These are phyloP conservation scores for Talaromyces sp. DNA, from an alignment of 2,329 filamentous ascomycete species.

Conservation along the genomic window DNA sequence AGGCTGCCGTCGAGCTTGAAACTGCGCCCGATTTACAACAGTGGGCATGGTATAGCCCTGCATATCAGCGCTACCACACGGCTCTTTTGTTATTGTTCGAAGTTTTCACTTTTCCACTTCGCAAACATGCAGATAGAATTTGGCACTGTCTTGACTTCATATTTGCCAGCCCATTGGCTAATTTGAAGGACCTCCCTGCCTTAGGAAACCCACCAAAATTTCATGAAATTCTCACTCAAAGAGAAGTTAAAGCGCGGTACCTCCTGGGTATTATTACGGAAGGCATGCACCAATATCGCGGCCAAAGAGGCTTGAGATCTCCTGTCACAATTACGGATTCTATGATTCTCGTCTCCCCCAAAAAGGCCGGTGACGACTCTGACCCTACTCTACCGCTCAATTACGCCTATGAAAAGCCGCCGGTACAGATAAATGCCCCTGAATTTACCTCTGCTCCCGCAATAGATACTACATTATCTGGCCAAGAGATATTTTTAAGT, in stretches of 20 bases:
- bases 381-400: constrained; percentile 1
- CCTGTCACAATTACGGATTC: background rate
- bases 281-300: background rate
- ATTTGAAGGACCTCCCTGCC: background rate
- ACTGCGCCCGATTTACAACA: constrained; percentile 45
- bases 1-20: constrained; percentile 51
- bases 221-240: background rate
- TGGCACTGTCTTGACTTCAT: constrained; percentile 68
- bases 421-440: background rate
- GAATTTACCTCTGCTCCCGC: background rate
- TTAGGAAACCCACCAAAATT: background rate
- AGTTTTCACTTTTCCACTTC: constrained; percentile 53
- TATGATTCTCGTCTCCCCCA: background rate
- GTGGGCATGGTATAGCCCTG: constrained; percentile 67
- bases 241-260: background rate
- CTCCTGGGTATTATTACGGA: background rate
- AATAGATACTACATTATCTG: background rate
- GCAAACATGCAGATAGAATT: constrained; percentile 57
- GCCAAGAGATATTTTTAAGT: background rate
- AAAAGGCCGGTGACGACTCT: constrained; percentile 1
- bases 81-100: constrained; percentile 64
- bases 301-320: background rate
- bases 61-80: constrained; percentile 66
- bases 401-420: background rate
- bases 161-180: constrained; percentile 40